These are phyloP conservation scores for Hymenoscyphus fraxineus DNA, from an alignment of 2,329 filamentous ascomycete genomes.

Conservation along the genomic window DNA sequence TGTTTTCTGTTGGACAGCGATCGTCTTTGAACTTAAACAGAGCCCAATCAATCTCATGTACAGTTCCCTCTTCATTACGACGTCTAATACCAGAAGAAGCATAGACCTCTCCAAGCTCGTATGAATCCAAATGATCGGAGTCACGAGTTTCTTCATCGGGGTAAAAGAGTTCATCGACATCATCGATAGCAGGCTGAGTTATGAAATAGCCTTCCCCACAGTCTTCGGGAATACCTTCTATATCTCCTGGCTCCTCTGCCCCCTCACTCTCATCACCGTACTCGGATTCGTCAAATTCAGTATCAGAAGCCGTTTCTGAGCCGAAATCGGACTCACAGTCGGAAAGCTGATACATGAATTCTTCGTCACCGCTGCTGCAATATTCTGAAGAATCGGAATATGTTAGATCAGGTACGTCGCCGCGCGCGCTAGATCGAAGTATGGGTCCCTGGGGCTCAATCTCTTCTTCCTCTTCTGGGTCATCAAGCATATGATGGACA, in stretches of 20 bases:
- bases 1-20: conserved; percentile 68
- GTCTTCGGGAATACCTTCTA: conserved; percentile 70
- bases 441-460: conserved; percentile 27
- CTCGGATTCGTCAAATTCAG: conserved; percentile 33
- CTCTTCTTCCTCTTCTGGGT: conserved; percentile 46
- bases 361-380: conserved; percentile 43
- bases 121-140: conserved; percentile 78
- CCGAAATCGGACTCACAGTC: conserved; percentile 54
- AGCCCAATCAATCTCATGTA: conserved; percentile 95
- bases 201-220: conserved; percentile 75
- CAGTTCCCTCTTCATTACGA: conserved; percentile 63
- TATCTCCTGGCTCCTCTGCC: conserved; percentile 66
- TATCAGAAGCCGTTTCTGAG: conserved; percentile 32
- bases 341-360: conserved; percentile 57
- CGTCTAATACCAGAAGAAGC: conserved; percentile 87
- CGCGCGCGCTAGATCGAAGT: conserved; percentile 29
- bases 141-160: conserved; percentile 65
- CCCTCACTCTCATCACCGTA: conserved; percentile 52
- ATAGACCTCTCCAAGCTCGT: conserved; percentile 76
- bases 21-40: conserved; percentile 75
- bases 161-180: conserved; percentile 81
- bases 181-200: conserved; percentile 88
- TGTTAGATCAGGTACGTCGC: conserved; percentile 37
- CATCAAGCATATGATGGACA: conserved; percentile 93
- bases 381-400: conserved; percentile 30